Evolutionary conservation across 345 rosid genomes (phyloP).

Genomic region (Cardamine occulta): DNA sequence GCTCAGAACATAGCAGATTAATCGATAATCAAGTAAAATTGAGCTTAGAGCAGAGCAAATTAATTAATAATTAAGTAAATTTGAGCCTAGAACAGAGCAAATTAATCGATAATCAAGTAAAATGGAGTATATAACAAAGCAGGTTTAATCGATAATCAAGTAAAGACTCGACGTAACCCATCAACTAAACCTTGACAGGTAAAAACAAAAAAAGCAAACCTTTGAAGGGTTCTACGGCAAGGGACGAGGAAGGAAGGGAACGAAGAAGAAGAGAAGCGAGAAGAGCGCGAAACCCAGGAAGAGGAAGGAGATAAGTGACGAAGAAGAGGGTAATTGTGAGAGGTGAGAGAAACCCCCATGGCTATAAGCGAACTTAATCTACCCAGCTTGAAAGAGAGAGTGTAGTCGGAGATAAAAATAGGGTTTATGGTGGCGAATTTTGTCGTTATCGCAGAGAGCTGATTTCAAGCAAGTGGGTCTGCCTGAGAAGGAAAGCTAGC

Average conservation of each 20-base stretch:
- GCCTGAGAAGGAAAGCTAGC: constrained; percentile 27
- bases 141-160: background rate
- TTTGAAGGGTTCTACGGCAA: constrained; percentile 33
- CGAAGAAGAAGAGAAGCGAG: constrained; percentile 26
- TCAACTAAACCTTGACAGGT: background rate
- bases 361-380: constrained; percentile 51
- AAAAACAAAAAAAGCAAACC: constrained; percentile 20
- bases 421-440: constrained; percentile 43
- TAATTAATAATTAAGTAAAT: background rate
- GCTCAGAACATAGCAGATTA: background rate
- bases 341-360: constrained; percentile 65
- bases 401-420: constrained; percentile 11
- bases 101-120: background rate
- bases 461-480: constrained; percentile 41
- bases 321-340: constrained; percentile 53
- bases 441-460: constrained; percentile 23
- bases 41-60: background rate
- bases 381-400: constrained; percentile 55
- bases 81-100: background rate
- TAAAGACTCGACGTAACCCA: background rate
- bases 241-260: constrained; percentile 29
- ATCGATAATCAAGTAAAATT: background rate
- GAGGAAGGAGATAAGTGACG: constrained; percentile 51
- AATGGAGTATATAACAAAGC: background rate
- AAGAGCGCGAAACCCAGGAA: constrained; percentile 43